Percentiles rank a stretch among this genome's conserved stretches.
Conservation (phyloP, 257 asterid genomes). For the Solanum paucissectum region DNA sequence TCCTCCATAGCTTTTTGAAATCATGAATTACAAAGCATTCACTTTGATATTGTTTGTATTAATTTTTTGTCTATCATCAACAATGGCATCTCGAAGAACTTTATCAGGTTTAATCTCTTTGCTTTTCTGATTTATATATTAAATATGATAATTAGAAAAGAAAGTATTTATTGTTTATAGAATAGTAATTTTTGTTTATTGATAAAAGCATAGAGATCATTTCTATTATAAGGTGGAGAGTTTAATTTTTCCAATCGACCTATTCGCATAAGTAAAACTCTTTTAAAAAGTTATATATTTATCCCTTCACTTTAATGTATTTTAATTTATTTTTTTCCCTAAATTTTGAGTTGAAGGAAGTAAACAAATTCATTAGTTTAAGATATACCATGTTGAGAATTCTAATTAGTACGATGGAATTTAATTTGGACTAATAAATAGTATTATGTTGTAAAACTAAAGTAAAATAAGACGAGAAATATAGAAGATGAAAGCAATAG, state of each 20-base stretch:
- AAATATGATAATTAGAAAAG: background rate
- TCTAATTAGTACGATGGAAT: background rate
- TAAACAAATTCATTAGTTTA: background rate
- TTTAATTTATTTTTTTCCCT: background rate
- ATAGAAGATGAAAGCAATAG: too few species aligned
- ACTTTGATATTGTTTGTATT: background rate
- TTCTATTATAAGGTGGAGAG: background rate
- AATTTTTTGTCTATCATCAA: background rate
- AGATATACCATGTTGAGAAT: background rate
- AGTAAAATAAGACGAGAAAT: too few species aligned
- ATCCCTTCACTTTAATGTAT: background rate
- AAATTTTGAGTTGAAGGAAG: background rate
- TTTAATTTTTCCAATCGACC: background rate
- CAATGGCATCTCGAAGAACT: background rate
- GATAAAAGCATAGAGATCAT: background rate
- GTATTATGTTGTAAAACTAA: background rate
- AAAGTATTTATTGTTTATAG: too few species aligned
- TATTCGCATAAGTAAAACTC: background rate
- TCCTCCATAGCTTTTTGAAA: background rate
- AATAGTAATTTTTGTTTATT: background rate
- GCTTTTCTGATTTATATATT: background rate
- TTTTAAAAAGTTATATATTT: background rate
- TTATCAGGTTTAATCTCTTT: background rate
- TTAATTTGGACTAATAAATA: background rate
- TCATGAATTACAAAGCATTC: background rate